A percentile compares a stretch with the other conserved stretches of the same genome.
Conservation (phyloP, 2,329 filamentous ascomycete genomes). For the Balansia obtecta region DNA sequence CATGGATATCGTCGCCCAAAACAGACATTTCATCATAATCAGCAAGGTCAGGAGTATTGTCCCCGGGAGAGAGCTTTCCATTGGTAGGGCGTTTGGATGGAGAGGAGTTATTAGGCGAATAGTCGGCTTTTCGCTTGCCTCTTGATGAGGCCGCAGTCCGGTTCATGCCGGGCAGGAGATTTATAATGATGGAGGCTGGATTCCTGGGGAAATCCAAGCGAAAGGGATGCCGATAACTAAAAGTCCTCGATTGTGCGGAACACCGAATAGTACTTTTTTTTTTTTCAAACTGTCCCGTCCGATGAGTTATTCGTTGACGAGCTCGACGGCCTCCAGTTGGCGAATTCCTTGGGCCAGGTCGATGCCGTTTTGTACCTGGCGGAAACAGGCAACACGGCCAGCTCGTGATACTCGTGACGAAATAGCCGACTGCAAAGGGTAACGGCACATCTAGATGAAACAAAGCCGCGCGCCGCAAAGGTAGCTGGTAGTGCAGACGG, state of each 20-base stretch:
- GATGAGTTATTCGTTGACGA: background rate
- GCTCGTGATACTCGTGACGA: slow-evolving; percentile 7
- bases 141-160: slow-evolving; percentile 27
- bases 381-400: slow-evolving; percentile 2
- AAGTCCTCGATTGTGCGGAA: background rate
- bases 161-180: slow-evolving; percentile 26
- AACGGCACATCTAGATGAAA: slow-evolving; percentile 15
- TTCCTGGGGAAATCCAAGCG: slow-evolving; percentile 4
- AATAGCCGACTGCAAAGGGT: slow-evolving; percentile 11
- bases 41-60: slow-evolving; percentile 34
- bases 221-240: background rate
- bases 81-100: slow-evolving; percentile 27
- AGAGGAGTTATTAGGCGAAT: slow-evolving; percentile 24
- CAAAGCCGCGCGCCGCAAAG: background rate
- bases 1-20: slow-evolving; percentile 26
- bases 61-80: slow-evolving; percentile 35
- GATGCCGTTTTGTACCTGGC: background rate
- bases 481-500: slow-evolving; percentile 4
- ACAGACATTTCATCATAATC: slow-evolving; percentile 29
- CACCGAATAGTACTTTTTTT: background rate
- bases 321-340: background rate
- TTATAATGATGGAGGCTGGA: background rate
- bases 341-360: background rate
- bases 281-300: too few relatives aligned
- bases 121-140: slow-evolving; percentile 40